Conservation (phyloP, 495 filamentous ascomycete genomes). For the Cenococcum geophilum region DNA sequence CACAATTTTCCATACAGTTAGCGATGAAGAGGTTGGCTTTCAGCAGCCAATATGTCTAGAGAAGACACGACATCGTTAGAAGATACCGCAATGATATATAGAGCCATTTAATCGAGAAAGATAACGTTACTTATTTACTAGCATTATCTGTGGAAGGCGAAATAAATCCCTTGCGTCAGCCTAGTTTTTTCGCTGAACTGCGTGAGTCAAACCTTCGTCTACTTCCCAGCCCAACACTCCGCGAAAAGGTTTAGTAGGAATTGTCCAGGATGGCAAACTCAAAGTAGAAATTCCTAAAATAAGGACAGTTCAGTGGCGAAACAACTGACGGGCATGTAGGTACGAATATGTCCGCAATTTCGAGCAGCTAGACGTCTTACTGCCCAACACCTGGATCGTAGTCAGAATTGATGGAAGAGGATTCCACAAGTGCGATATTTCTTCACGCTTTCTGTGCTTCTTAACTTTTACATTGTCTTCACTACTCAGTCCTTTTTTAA, state of each 20-base stretch:
- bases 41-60: not conserved
- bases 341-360: constrained; percentile 91
- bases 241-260: no score
- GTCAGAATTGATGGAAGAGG: constrained; percentile 87
- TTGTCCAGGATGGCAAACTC: constrained; percentile 54
- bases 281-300: constrained; percentile 42
- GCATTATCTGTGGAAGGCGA: no score
- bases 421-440: constrained; percentile 68
- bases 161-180: no score
- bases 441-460: not conserved
- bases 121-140: no score
- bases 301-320: constrained; percentile 2
- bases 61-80: not conserved
- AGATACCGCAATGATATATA: not conserved
- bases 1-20: not conserved
- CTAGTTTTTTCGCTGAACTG: no score
- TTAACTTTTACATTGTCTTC: constrained; percentile 20
- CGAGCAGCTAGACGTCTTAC: constrained; percentile 70
- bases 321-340: constrained; percentile 43
- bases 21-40: not conserved
- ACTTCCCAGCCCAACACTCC: no score
- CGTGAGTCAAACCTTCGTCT: no score
- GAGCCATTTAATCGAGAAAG: no score
- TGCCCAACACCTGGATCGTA: constrained; percentile 90
- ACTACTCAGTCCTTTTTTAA: constrained; percentile 5